These are phyloP conservation scores for Stellera chamaejasme DNA, from an alignment of 345 rosid genomes.

Conservation along the genomic window DNA sequence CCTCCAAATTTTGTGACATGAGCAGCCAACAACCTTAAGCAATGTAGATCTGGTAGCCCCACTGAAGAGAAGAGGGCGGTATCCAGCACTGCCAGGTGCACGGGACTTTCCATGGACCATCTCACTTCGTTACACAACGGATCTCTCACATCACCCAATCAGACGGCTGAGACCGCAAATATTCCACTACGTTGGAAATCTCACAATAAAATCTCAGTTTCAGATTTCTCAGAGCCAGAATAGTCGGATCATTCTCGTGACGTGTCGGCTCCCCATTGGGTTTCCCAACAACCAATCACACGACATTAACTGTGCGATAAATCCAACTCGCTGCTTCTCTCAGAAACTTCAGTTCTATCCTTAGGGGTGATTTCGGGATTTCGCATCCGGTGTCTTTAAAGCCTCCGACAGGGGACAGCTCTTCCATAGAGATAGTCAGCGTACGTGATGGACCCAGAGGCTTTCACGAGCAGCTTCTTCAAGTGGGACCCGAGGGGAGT, in stretches of 20 bases:
- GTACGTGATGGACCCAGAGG: conserved; percentile 65
- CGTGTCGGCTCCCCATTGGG: conserved; percentile 50
- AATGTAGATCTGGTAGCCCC: too few relatives aligned
- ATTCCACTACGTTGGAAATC: neutral
- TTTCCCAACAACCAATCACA: conserved; percentile 17
- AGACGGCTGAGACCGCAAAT: neutral
- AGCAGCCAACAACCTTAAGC: too few relatives aligned
- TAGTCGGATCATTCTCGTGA: conserved; percentile 6
- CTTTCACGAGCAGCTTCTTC: conserved; percentile 64
- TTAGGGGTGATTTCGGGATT: conserved; percentile 28
- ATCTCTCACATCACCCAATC: conserved; percentile 2
- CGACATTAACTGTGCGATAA: conserved; percentile 1
- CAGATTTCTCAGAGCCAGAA: too few relatives aligned
- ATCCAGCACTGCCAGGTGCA: conserved; percentile 11
- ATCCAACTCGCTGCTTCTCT: neutral
- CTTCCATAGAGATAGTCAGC: conserved; percentile 1
- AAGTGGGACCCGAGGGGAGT: conserved; percentile 65
- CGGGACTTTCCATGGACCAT: conserved; percentile 1
- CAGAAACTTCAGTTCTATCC: neutral
- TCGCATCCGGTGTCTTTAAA: conserved; percentile 16
- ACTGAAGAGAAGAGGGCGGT: conserved; percentile 3
- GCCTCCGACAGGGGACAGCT: conserved; percentile 3
- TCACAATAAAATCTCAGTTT: too few relatives aligned
- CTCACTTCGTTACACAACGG: neutral
- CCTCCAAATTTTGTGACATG: too few relatives aligned